These are phyloP conservation scores for Coemansia sp. DNA, from an alignment of 192 early-diverging fungal genomes.

Conservation along the genomic window DNA sequence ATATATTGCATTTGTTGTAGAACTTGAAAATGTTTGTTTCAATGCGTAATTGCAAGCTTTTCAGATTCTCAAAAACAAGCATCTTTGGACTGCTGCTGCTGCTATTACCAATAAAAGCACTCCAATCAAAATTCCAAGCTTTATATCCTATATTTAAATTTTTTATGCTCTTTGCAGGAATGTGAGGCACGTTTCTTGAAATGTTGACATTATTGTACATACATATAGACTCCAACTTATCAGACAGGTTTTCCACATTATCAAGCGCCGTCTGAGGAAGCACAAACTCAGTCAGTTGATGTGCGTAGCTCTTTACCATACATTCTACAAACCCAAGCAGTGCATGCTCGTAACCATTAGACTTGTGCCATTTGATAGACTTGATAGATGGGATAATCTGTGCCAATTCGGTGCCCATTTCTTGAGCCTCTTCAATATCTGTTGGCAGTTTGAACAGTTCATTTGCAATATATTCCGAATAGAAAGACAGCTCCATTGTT, in stretches of 20 bases:
- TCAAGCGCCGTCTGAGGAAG: neutral
- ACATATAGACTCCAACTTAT: neutral
- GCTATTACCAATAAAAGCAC: neutral
- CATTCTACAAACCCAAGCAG: neutral
- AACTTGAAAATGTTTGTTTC: neutral
- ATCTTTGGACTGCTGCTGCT: neutral
- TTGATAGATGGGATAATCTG: neutral
- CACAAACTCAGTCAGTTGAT: neutral
- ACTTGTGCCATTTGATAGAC: neutral
- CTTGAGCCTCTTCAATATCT: neutral
- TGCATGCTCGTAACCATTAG: neutral
- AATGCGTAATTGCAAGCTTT: neutral
- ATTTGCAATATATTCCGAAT: neutral
- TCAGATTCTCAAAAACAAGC: neutral
- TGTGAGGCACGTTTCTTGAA: neutral
- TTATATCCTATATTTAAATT: neutral
- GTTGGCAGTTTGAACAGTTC: neutral
- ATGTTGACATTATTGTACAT: neutral
- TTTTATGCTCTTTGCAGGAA: neutral
- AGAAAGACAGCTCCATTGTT: neutral
- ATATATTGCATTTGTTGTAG: neutral
- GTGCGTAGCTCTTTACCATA: neutral
- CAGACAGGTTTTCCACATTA: neutral
- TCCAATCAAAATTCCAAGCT: neutral
- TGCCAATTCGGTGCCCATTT: neutral